A percentile compares a stretch with the other conserved stretches of the same genome.
Evolutionary conservation across 192 early-diverging fungal species (phyloP).

Genomic region (Linnemannia hyalina): DNA sequence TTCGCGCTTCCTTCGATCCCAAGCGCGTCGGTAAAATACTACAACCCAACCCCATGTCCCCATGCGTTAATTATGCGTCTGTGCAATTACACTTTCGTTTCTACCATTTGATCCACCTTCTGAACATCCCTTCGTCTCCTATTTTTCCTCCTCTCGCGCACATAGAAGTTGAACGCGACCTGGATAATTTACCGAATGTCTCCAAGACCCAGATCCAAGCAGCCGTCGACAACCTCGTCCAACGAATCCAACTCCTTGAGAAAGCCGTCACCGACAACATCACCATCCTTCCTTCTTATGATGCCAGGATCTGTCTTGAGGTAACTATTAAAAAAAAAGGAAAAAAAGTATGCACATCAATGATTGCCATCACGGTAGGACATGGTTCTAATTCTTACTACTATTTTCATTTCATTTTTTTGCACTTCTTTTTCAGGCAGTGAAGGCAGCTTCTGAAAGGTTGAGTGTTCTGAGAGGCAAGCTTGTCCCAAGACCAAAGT

Average conservation of each 20-base stretch:
- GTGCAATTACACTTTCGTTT: background rate
- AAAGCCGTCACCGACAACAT: constrained; percentile 70
- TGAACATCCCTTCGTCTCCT: background rate
- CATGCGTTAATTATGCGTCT: background rate
- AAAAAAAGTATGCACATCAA: too few species aligned
- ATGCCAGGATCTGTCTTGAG: constrained; percentile 68
- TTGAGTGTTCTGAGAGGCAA: constrained; percentile 45
- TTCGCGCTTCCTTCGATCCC: constrained; percentile 46
- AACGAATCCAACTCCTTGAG: constrained; percentile 63
- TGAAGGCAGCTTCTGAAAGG: constrained; percentile 54
- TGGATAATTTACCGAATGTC: constrained; percentile 4
- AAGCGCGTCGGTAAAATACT: constrained; percentile 36
- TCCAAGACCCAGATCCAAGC: constrained; percentile 28
- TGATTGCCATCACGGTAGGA: too few species aligned
- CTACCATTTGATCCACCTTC: background rate
- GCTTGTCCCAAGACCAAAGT: constrained; percentile 69
- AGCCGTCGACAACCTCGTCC: constrained; percentile 52
- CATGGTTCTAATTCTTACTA: background rate
- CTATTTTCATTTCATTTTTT: background rate
- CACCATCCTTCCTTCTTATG: constrained; percentile 69
- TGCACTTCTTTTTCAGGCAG: constrained; percentile 42
- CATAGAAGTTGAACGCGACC: constrained; percentile 29
- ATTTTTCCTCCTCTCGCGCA: too few species aligned
- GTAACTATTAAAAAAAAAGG: constrained; percentile 39
- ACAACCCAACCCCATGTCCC: background rate